phyloP scores from a whole-genome alignment of 2,329 filamentous ascomycete species.

The Fusarium coicis region DNA sequence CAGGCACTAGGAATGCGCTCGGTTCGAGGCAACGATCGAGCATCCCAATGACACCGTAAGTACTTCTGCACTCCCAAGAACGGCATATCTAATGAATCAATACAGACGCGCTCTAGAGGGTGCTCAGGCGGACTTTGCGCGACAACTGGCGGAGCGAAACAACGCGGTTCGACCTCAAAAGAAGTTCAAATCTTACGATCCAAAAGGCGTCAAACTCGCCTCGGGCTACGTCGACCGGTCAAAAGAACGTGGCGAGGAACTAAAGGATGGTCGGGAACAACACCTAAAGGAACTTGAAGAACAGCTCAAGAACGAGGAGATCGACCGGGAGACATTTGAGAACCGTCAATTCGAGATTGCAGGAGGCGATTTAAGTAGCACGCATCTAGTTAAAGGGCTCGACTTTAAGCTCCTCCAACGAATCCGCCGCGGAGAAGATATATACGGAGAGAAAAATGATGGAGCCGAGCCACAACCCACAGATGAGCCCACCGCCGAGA shows the following conservation, averaged over 20 bases:
- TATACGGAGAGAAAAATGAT: slow-evolving; percentile 57
- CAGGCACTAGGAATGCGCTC: slow-evolving; percentile 60
- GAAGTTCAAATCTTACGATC: slow-evolving; percentile 81
- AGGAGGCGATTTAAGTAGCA: slow-evolving; percentile 82
- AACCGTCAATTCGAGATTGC: slow-evolving; percentile 79
- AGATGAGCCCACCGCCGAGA: slow-evolving; percentile 43
- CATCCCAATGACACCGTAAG: slow-evolving; percentile 94
- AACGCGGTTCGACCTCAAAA: slow-evolving; percentile 68
- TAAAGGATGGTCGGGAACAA: slow-evolving; percentile 66
- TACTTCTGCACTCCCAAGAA: slow-evolving; percentile 17
- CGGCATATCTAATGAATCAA: slow-evolving; percentile 37
- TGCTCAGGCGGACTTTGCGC: slow-evolving; percentile 77
- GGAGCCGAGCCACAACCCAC: slow-evolving; percentile 45
- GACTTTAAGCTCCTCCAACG: slow-evolving; percentile 84
- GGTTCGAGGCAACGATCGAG: slow-evolving; percentile 82
- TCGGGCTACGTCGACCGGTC: slow-evolving; percentile 87
- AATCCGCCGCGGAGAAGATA: slow-evolving; percentile 75
- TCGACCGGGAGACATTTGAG: slow-evolving; percentile 83
- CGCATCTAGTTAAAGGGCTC: slow-evolving; percentile 90
- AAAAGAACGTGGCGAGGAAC: slow-evolving; percentile 67
- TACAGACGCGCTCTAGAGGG: slow-evolving; percentile 70
- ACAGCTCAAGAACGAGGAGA: slow-evolving; percentile 82
- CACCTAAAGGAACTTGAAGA: slow-evolving; percentile 84
- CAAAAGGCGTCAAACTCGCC: slow-evolving; percentile 84
- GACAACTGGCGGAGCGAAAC: slow-evolving; percentile 82